phyloP scores from a whole-genome alignment of 495 filamentous ascomycete genomes.

The Physcia stellaris region DNA sequence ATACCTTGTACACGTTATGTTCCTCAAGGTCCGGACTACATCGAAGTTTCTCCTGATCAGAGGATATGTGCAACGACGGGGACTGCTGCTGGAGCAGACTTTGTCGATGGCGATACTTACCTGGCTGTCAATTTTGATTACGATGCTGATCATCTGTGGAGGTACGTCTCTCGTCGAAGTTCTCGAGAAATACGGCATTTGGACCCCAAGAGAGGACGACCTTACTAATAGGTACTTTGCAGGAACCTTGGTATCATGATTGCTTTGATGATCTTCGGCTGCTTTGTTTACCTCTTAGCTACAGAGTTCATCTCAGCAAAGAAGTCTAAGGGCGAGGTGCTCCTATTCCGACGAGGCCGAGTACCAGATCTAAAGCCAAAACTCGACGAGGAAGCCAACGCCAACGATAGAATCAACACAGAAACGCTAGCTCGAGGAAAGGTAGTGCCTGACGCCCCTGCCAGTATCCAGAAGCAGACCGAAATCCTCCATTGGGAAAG shows the following conservation, averaged over 20 bases:
- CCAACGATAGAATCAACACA: constrained; percentile 13
- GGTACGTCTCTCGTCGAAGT: no score
- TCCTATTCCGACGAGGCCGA: constrained; percentile 74
- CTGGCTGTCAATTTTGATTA: constrained; percentile 48
- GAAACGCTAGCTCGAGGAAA: no score
- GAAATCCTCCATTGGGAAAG: constrained; percentile 79
- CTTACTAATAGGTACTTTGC: no score
- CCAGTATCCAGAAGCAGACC: no score
- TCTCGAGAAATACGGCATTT: no score
- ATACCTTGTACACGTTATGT: constrained; percentile 52
- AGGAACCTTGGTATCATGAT: constrained; percentile 73
- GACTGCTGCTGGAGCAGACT: constrained; percentile 38
- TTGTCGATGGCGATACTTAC: constrained; percentile 57
- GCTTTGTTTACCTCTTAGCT: constrained; percentile 49
- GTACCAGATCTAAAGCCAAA: constrained; percentile 47
- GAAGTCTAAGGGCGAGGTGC: constrained; percentile 77
- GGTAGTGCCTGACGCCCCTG: no score
- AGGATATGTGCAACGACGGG: constrained; percentile 51
- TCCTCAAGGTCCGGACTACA: constrained; percentile 41
- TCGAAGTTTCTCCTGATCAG: constrained; percentile 22
- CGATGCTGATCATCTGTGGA: constrained; percentile 50
- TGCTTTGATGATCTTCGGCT: constrained; percentile 56
- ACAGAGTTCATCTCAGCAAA: constrained; percentile 66
- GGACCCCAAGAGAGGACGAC: no score
- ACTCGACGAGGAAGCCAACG: constrained; percentile 35